Base-by-base conservation (phyloP, 805 yeast genomes). In the Nakazawaea ambrosiae region DNA sequence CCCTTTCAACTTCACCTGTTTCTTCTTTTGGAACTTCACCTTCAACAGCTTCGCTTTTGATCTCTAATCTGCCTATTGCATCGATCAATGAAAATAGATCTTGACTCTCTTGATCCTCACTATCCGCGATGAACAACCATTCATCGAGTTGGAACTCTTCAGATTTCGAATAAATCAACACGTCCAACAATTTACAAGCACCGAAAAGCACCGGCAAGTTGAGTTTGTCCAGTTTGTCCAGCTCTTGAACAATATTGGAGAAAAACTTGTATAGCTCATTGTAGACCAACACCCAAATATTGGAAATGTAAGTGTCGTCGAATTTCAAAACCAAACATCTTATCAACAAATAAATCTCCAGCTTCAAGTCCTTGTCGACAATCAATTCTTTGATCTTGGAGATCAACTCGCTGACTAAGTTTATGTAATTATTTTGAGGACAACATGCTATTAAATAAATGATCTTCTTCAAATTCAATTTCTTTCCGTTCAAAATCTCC, bases 101-200 rank as follows among this genome's bases (percentile, higher is more conserved):
- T 20, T 47, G 44, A 10, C 53, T 56, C 16, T 6, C 20, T 5
- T 8, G 24, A 14, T 12, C 10, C 12, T 36, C 39, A 20, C 27
- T 77, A 48, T 82, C 86, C 20, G 78, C 68, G 9, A 90, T 73
- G 51, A 87, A 92, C 2, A 92, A 62, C 97, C 97, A 90, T 49
- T 87, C 92, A 44, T 74, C 53, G 56, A 75, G 51, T 57, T 78
- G 80, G 65, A 90, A 69, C 41, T 87, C 95, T 52, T 89, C 97
- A 29, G 70, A 68, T 26, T 78, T 75, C 40, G 88, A 47, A 2
- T 81, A 65, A 16, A 90, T 54, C 17, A 88, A 55, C 22, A 83
- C 68, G 52, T 90, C 98, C 33, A 92, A 61, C 12, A 92, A 61
- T 55, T 89, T 90, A 49, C 87, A 80, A 0, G 81, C 83, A 39